A percentile compares a stretch with the other conserved stretches of the same genome.
Conservation (phyloP, 176 grass and related monocot genomes). For the Ampelocalamus luodianensis region DNA sequence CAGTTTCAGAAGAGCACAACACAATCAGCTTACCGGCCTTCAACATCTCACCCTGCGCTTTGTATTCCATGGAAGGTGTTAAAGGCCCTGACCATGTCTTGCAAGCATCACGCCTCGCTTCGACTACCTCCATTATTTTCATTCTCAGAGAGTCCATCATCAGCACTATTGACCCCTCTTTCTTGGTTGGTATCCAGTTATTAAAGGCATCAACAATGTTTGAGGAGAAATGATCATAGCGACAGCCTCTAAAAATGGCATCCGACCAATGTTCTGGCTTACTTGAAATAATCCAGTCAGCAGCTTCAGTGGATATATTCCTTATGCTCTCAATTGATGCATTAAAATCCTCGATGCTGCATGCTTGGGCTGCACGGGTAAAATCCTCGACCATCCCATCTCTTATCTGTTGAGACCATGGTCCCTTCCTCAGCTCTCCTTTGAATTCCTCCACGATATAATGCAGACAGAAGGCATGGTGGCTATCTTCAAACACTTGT, state of each 20-base stretch:
- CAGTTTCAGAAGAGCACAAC: conserved; percentile 85
- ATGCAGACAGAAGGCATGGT: conserved; percentile 88
- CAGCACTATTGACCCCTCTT: conserved; percentile 81
- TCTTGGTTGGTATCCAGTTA: conserved; percentile 96
- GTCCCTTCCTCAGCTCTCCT: conserved; percentile 77
- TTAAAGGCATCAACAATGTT: conserved; percentile 91
- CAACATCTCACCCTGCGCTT: conserved; percentile 70
- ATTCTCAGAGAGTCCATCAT: conserved; percentile 75
- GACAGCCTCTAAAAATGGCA: conserved; percentile 84
- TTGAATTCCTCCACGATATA: conserved; percentile 93
- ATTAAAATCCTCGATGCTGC: conserved; percentile 89
- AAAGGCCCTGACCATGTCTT: conserved; percentile 70
- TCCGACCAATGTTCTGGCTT: conserved; percentile 98
- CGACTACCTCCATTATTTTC: conserved; percentile 83
- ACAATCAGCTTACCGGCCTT: conserved; percentile 79
- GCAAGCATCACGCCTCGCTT: conserved; percentile 70
- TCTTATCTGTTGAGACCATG: conserved; percentile 81
- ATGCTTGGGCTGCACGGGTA: conserved; percentile 86
- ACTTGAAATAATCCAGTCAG: conserved; percentile 86
- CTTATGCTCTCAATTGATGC: conserved; percentile 88
- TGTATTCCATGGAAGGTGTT: conserved; percentile 82
- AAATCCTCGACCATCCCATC: conserved; percentile 89
- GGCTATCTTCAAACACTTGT: conserved; percentile 79
- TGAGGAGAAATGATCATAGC: conserved; percentile 91
- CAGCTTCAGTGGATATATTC: conserved; percentile 82